Conservation (phyloP, 1,139 yeast genomes). For the Chernovozyma sophiae-reginae region DNA sequence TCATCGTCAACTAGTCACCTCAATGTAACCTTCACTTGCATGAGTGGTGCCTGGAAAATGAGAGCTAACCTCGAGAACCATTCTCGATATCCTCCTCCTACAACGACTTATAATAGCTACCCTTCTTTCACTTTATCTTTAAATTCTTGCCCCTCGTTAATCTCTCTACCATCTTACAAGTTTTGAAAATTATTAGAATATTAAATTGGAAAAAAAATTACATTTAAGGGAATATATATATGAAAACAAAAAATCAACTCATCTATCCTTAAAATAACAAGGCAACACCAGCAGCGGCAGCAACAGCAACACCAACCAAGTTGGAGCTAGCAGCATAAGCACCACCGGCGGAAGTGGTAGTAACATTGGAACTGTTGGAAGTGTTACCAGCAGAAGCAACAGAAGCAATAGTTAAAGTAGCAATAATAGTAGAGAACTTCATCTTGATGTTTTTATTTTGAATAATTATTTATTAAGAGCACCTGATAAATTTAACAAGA, state of each 20-base stretch:
- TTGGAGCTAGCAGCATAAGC: slow-evolving; percentile 6
- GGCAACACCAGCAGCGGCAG: slow-evolving; percentile 46
- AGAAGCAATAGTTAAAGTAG: slow-evolving; percentile 41
- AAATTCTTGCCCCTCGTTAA: no score
- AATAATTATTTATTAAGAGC: no score
- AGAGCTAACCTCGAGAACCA: no score
- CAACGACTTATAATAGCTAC: no score
- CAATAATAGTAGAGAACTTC: slow-evolving; percentile 44
- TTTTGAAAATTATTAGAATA: not conserved
- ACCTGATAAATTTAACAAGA: no score
- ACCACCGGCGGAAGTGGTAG: slow-evolving; percentile 6
- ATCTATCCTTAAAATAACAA: slow-evolving; percentile 28
- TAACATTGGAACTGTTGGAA: slow-evolving; percentile 17
- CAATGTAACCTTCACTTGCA: no score
- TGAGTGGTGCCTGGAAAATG: no score
- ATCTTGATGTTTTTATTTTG: no score
- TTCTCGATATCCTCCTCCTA: no score
- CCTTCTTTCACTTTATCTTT: no score
- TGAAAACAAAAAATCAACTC: not conserved
- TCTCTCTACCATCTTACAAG: not conserved
- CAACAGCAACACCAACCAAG: slow-evolving; percentile 35
- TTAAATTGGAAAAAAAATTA: no score
- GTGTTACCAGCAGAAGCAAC: slow-evolving; percentile 38
- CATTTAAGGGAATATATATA: not conserved
- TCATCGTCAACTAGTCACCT: no score